Percentiles rank a stretch among this genome's conserved stretches.
Evolutionary conservation across 176 grass and related monocot genomes (phyloP).

Genomic region (Aegilops tauschii): DNA sequence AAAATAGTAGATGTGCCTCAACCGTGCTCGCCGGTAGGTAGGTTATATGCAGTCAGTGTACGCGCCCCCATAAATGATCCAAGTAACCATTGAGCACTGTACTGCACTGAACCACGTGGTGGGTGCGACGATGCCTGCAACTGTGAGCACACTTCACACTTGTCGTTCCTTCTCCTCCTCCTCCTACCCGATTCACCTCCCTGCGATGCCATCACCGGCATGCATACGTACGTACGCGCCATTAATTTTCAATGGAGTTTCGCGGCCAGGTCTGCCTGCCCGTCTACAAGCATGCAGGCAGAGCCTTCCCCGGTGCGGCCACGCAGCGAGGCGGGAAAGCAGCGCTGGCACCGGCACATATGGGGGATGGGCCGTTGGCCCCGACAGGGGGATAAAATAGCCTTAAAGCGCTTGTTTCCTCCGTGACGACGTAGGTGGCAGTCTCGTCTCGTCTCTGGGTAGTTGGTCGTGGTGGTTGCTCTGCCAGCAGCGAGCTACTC

Average conservation of each 20-base stretch:
- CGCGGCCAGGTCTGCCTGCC: not conserved
- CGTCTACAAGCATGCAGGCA: not conserved
- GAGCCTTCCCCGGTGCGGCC: not conserved
- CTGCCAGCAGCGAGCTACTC: too few relatives aligned
- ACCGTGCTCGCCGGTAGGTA: not conserved
- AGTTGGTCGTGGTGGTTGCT: not conserved
- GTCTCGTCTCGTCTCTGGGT: not conserved
- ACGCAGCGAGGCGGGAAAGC: not conserved
- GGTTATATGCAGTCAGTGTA: constrained; percentile 37
- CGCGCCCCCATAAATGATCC: constrained; percentile 34
- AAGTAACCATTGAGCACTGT: constrained; percentile 13
- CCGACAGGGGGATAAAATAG: constrained; percentile 33
- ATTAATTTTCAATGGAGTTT: constrained; percentile 19
- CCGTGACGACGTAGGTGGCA: not conserved
- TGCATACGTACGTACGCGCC: too few relatives aligned
- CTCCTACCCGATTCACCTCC: not conserved
- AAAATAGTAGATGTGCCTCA: not conserved
- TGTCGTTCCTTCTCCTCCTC: not conserved
- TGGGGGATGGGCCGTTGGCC: not conserved
- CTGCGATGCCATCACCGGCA: too few relatives aligned
- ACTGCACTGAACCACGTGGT: constrained; percentile 33
- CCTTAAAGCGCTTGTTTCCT: constrained; percentile 15
- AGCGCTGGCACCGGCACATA: not conserved
- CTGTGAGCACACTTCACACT: not conserved
- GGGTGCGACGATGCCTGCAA: not conserved